Base-by-base conservation (phyloP, 2,329 filamentous ascomycete species). In the Cladophialophora psammophila region DNA sequence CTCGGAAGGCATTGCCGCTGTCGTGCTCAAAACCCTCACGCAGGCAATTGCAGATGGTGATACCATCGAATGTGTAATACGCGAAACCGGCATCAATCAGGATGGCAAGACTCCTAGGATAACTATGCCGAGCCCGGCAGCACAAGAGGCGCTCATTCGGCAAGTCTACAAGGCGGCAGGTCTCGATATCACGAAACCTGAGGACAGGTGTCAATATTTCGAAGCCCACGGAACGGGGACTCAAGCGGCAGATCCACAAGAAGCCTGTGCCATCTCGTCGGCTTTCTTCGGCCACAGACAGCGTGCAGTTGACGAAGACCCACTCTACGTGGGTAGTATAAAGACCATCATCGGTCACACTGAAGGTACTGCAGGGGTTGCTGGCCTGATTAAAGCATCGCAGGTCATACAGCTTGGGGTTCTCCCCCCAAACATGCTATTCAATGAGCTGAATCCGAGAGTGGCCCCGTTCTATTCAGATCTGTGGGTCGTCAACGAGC, bases 81-180 rank as follows among this genome's bases (percentile, higher is more conserved):
- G 78, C 31, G 77, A 73, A 0, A 79, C 77, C 12, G 81, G 77
- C 10, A 72, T 77, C 5, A 84, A 83, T 64, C 77, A 80, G 63
- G 82, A 85, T 66, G 83, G 83, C 2, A 75, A 75, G 18, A 83
- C 82, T 0, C 74, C 78, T 6, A 80, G 81, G 1, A 61, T 85
- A 34, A 81, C 81, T 0, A 75, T 80, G 57, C 83, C 83, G 0
- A 83, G 68, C 59, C 61, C 67, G 1, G 70, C 73, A 3, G 73
- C 77, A 0, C 80, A 82, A 60, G 76, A 76, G 60, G 69, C 66
- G 18, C 53, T 80, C 10, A 79, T 80, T 15, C 70, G 74, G 13
- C 54, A 70, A 32, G 73, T 75, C 0, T 81, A 81, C 60, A 50
- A 66, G 18, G 66, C 63, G 50, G 75, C 76, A 5, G 79, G 73